These are phyloP conservation scores for Marasmius fiardii DNA, from an alignment of 1,284 basidiomycete genomes.

Conservation along the genomic window DNA sequence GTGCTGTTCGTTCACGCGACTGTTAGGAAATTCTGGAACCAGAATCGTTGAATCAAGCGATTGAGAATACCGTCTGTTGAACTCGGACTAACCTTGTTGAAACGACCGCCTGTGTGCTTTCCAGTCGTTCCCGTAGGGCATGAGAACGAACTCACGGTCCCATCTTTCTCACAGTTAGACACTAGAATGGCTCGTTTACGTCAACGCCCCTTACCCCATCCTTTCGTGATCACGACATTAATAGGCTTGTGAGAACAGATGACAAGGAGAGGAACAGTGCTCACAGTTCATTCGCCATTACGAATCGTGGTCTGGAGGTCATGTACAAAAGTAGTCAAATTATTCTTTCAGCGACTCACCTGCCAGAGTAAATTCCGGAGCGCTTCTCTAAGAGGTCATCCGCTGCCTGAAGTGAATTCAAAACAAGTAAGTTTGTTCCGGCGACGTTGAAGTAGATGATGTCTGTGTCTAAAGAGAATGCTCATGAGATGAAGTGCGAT, in stretches of 20 bases:
- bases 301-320: not conserved
- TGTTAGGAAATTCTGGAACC: not conserved
- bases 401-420: not conserved
- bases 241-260: not conserved
- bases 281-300: not conserved
- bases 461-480: not conserved
- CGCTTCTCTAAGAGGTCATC: slow-evolving; percentile 1
- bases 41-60: not conserved
- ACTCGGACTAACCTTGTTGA: not conserved
- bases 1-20: not conserved
- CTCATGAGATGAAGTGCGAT: no score
- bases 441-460: not conserved
- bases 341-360: not conserved
- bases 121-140: not conserved
- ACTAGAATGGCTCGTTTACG: no score
- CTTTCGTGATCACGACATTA: not conserved
- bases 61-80: not conserved
- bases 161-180: not conserved
- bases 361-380: not conserved
- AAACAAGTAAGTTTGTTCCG: not conserved
- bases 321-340: not conserved
- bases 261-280: not conserved
- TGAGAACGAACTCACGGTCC: not conserved
- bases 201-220: not conserved
- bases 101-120: not conserved